A percentile compares a stretch with the other conserved stretches of the same genome.
phyloP scores from a whole-genome alignment of 345 rosid species.

The Citrus cavaleriei region DNA sequence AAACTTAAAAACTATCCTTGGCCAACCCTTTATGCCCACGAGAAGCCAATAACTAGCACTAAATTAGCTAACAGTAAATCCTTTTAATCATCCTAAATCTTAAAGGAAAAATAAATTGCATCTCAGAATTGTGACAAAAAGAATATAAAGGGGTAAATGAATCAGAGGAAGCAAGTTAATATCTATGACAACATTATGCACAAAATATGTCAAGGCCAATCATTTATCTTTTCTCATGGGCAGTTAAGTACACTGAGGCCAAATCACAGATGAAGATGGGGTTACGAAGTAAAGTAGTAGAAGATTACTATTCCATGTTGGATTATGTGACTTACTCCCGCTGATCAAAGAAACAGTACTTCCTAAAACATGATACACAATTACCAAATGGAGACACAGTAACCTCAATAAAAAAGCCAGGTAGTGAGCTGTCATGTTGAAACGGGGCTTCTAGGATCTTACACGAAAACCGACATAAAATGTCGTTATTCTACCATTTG shows the following conservation, averaged over 20 bases:
- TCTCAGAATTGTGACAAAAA: background rate
- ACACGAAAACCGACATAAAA: background rate
- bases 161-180: background rate
- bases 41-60: background rate
- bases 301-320: background rate
- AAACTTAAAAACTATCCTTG: background rate
- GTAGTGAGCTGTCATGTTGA: background rate
- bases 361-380: background rate
- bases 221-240: background rate
- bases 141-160: background rate
- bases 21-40: background rate
- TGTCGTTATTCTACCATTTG: background rate
- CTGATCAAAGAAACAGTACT: background rate
- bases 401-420: background rate
- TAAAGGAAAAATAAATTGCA: background rate
- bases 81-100: background rate
- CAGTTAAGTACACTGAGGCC: background rate
- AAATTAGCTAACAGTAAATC: background rate
- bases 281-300: background rate
- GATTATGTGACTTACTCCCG: background rate
- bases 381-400: background rate
- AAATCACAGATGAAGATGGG: background rate
- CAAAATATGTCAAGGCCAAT: background rate
- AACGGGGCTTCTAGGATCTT: background rate
- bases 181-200: background rate